Conservation (phyloP, 139 green algal genomes). For the Ettlia oleoabundans region DNA sequence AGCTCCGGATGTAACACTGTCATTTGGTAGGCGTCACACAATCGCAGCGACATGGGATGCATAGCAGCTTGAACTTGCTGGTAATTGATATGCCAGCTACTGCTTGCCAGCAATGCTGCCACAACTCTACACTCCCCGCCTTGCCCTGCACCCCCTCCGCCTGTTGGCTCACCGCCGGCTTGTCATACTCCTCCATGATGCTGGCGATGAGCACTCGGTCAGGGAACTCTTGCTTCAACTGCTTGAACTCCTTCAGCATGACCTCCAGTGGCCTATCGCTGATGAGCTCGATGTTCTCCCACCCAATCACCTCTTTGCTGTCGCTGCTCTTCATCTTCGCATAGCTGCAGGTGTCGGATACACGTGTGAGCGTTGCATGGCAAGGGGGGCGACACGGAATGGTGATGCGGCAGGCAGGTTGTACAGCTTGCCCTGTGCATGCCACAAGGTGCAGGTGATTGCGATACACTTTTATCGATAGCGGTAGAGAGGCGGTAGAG, state of each 20-base stretch:
- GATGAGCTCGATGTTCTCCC: constrained; percentile 98
- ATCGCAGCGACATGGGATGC: too few relatives aligned
- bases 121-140: neutral
- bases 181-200: constrained; percentile 96
- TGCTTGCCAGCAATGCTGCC: neutral
- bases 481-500: too few relatives aligned
- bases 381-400: neutral
- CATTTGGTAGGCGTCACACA: too few relatives aligned
- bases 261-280: constrained; percentile 89
- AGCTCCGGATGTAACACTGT: too few relatives aligned
- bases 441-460: too few relatives aligned
- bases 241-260: constrained; percentile 94
- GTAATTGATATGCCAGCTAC: too few relatives aligned
- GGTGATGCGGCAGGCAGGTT: neutral
- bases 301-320: constrained; percentile 86
- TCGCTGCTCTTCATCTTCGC: constrained; percentile 78
- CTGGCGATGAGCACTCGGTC: constrained; percentile 92
- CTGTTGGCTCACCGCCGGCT: constrained; percentile 49
- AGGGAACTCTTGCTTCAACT: constrained; percentile 93
- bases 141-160: neutral
- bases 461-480: too few relatives aligned
- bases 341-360: constrained; percentile 81
- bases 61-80: too few relatives aligned
- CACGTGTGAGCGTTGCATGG: too few relatives aligned
- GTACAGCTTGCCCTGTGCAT: too few relatives aligned